Percentiles rank a stretch among this genome's conserved stretches.
These are phyloP conservation scores for Saccharomycopsis fermentans DNA, from an alignment of 805 yeast genomes.

Conservation along the genomic window DNA sequence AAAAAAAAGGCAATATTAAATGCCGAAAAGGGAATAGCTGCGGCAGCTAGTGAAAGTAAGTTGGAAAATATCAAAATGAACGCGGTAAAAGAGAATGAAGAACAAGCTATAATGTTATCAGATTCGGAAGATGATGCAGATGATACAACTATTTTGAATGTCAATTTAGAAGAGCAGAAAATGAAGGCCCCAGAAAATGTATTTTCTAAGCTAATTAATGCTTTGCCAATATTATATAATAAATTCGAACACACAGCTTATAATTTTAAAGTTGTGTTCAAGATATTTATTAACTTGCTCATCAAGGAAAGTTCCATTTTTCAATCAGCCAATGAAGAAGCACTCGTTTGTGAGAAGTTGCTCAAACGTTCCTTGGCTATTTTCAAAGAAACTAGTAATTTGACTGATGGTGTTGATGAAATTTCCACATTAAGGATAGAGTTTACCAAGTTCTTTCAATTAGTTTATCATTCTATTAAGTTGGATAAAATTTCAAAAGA, in stretches of 20 bases:
- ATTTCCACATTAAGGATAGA: constrained; percentile 3
- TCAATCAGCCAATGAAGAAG: constrained; percentile 12
- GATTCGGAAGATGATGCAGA: constrained; percentile 1
- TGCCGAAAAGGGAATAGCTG: constrained; percentile 41
- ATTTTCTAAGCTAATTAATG: constrained; percentile 9
- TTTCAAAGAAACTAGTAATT: constrained; percentile 18
- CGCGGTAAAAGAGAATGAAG: not conserved
- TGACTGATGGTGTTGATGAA: constrained; percentile 3
- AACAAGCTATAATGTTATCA: constrained; percentile 16
- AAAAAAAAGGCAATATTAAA: constrained; percentile 30
- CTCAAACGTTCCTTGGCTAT: constrained; percentile 21
- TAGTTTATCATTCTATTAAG: constrained; percentile 23
- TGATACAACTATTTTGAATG: constrained; percentile 25
- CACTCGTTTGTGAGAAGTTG: constrained; percentile 19
- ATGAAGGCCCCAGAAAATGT: constrained; percentile 8
- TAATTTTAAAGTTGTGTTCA: constrained; percentile 14
- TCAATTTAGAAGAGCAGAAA: constrained; percentile 29
- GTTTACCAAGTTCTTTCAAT: constrained; percentile 11
- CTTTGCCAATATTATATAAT: constrained; percentile 15
- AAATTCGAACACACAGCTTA: constrained; percentile 2
- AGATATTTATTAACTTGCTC: constrained; percentile 10
- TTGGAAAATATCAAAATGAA: constrained; percentile 9
- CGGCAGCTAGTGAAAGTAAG: constrained; percentile 30
- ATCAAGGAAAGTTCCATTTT: constrained; percentile 4
- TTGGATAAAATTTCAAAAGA: constrained; percentile 23